A percentile compares a stretch with the other conserved stretches of the same genome.
Conservation (phyloP, 139 green algal genomes). For the Gonium pectorale region DNA sequence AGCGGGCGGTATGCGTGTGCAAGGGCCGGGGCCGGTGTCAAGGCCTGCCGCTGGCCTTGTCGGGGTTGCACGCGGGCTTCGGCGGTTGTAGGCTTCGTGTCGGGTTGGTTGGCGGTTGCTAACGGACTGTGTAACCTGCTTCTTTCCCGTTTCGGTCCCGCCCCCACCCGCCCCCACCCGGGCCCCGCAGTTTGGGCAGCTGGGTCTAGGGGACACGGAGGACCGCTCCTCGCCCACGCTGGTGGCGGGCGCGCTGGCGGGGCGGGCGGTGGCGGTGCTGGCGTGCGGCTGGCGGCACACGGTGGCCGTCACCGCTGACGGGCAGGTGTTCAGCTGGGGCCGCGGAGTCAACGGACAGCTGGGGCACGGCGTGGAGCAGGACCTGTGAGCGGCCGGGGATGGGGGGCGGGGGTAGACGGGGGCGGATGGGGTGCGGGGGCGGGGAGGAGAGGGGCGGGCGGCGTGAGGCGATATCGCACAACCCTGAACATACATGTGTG, state of each 20-base stretch:
- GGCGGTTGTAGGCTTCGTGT: background rate
- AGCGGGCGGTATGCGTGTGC: too few species aligned
- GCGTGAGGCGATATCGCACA: too few species aligned
- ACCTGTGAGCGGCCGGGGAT: constrained; percentile 34
- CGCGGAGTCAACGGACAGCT: constrained; percentile 90
- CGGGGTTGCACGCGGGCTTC: too few species aligned
- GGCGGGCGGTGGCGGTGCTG: constrained; percentile 62
- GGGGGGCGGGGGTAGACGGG: background rate
- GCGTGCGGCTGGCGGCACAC: constrained; percentile 92
- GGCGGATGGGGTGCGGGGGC: background rate
- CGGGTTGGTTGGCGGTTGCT: too few species aligned
- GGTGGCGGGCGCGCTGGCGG: constrained; percentile 53
- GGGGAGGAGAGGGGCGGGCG: background rate
- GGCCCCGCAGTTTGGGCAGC: constrained; percentile 82
- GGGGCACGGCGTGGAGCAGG: constrained; percentile 58
- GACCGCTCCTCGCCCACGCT: constrained; percentile 63
- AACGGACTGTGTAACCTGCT: too few species aligned
- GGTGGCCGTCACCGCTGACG: constrained; percentile 63
- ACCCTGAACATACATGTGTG: too few species aligned
- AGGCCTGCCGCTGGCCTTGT: too few species aligned
- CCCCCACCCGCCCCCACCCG: too few species aligned
- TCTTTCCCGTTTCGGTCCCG: too few species aligned
- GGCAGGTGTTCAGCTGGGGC: constrained; percentile 86
- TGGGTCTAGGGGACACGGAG: constrained; percentile 73
- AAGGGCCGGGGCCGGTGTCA: too few species aligned